Evolutionary conservation across 2,329 filamentous ascomycete genomes (phyloP).

Genomic region (Venturia asperata): DNA sequence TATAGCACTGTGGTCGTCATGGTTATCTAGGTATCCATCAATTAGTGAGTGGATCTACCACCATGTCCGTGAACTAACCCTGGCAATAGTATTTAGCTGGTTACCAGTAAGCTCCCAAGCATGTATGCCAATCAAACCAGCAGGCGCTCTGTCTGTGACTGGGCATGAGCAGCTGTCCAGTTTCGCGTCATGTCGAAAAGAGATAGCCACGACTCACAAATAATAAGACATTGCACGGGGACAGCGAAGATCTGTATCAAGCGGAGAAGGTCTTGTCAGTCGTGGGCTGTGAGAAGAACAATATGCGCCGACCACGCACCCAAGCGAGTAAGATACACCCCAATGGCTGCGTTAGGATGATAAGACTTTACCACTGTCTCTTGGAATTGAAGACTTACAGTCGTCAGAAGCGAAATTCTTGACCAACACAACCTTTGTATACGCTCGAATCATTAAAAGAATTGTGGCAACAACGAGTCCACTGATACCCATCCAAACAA

Average conservation of each 20-base stretch:
- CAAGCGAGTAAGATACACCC: neutral
- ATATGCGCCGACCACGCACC: neutral
- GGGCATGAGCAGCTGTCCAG: no score
- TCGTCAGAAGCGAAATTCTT: neutral
- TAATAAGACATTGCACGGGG: neutral
- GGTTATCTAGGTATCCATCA: neutral
- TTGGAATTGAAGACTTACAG: neutral
- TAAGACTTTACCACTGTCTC: neutral
- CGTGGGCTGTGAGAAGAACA: neutral
- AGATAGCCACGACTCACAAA: neutral
- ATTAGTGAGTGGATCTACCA: neutral
- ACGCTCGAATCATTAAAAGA: conserved; percentile 8
- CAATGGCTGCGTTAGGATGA: neutral
- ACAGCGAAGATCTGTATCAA: neutral
- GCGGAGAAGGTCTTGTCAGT: neutral
- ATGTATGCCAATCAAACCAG: neutral
- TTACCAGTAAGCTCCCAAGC: neutral
- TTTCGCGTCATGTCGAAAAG: neutral
- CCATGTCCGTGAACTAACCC: neutral
- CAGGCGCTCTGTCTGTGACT: neutral
- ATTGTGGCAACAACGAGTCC: conserved; percentile 1
- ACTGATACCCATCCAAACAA: neutral
- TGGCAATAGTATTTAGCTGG: neutral
- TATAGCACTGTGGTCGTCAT: conserved; percentile 10
- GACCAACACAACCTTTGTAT: conserved; percentile 11